These are phyloP conservation scores for Pseudogymnoascus sp. DNA, from an alignment of 2,329 filamentous ascomycete species.

Conservation along the genomic window DNA sequence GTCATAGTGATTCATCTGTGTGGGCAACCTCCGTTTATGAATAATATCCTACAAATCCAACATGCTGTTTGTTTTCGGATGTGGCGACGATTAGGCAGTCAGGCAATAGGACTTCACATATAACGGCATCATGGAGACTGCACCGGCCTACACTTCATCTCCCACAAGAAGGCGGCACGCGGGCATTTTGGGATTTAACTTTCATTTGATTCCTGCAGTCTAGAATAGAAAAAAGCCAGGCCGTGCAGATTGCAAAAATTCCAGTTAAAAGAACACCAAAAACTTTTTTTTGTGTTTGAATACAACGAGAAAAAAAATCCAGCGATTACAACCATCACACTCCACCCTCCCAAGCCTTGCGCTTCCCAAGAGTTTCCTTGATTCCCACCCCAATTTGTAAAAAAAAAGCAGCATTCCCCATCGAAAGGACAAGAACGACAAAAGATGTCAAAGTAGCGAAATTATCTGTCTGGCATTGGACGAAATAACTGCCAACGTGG, in stretches of 20 bases:
- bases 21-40: not conserved
- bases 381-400: not conserved
- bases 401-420: not conserved
- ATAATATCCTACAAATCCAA: not conserved
- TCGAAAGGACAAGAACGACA: not conserved
- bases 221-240: not conserved
- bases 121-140: not conserved
- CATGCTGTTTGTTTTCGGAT: not conserved
- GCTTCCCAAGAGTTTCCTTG: not conserved
- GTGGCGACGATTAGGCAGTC: not conserved
- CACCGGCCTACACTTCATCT: not conserved
- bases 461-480: not conserved
- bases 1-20: not conserved
- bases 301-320: not conserved
- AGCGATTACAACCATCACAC: slow-evolving; percentile 2
- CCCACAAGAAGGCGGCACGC: not conserved
- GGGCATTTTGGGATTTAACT: not conserved
- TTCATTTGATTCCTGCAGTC: slow-evolving; percentile 3
- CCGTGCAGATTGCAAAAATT: not conserved
- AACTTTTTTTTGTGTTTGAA: not conserved
- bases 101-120: not conserved
- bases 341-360: not conserved
- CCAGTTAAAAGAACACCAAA: not conserved
- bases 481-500: not conserved
- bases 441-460: not conserved